phyloP scores from a whole-genome alignment of 2,329 filamentous ascomycete species.

The Purpureocillium lavendulum region DNA sequence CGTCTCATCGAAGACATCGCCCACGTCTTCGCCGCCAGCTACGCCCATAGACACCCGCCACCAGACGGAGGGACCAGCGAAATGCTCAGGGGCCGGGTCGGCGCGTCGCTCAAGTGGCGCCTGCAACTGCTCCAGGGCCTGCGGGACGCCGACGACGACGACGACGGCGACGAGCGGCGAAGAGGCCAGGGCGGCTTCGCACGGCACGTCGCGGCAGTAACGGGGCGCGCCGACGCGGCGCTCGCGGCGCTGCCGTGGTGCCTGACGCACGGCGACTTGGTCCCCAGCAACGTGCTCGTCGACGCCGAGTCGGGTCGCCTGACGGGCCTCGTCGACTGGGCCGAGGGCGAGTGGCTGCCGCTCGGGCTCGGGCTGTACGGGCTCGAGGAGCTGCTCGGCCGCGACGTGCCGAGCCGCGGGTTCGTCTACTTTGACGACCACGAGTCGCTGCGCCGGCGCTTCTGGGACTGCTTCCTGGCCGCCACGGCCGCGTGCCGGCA shows the following conservation, averaged over 20 bases:
- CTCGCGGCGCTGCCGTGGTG: constrained; percentile 42
- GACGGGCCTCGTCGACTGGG: constrained; percentile 54
- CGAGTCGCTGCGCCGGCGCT: constrained; percentile 31
- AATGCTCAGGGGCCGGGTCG: constrained; percentile 25
- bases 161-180: too few relatives aligned
- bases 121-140: constrained; percentile 27
- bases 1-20: constrained; percentile 33
- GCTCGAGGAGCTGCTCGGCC: constrained; percentile 50
- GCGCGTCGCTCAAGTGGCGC: constrained; percentile 30
- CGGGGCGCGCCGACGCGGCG: constrained; percentile 13
- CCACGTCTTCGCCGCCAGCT: constrained; percentile 28
- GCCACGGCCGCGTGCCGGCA: too few relatives aligned
- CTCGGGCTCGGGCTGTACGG: constrained; percentile 54
- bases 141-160: constrained; percentile 14
- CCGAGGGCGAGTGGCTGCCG: constrained; percentile 51
- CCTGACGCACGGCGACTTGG: constrained; percentile 53
- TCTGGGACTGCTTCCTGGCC: constrained; percentile 34
- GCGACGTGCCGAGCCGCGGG: constrained; percentile 21
- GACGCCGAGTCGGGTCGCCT: constrained; percentile 32
- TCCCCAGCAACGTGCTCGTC: constrained; percentile 49
- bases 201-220: constrained; percentile 17
- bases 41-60: constrained; percentile 14
- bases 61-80: too few relatives aligned
- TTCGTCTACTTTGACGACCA: constrained; percentile 38
- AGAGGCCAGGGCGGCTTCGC: too few relatives aligned